phyloP scores from a whole-genome alignment of 169 alveolate genomes.

The Eimeria tenella region DNA sequence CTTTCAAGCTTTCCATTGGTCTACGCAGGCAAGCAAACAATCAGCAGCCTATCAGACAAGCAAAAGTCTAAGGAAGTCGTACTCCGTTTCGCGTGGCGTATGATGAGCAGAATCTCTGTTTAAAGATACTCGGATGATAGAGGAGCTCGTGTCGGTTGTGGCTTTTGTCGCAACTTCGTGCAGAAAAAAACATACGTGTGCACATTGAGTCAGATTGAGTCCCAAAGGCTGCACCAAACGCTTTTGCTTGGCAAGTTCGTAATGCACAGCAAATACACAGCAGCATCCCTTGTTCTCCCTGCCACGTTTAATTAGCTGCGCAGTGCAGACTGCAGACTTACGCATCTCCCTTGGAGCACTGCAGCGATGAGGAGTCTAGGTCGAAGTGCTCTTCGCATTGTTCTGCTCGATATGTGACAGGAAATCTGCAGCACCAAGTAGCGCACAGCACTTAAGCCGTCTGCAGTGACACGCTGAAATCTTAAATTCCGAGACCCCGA shows the following conservation, averaged over 20 bases:
- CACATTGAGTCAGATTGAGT: too few relatives aligned
- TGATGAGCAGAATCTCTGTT: slow-evolving; percentile 84
- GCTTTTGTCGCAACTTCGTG: slow-evolving; percentile 75
- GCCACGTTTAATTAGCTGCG: too few relatives aligned
- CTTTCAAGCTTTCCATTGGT: too few relatives aligned
- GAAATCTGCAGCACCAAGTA: slow-evolving; percentile 18
- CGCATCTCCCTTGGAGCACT: slow-evolving; percentile 80
- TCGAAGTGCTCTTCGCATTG: slow-evolving; percentile 81
- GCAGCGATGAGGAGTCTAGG: slow-evolving; percentile 55
- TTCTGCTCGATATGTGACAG: slow-evolving; percentile 78
- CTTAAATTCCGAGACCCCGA: not conserved
- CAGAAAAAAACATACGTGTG: not conserved
- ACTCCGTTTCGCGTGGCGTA: slow-evolving; percentile 67
- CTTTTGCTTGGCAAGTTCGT: too few relatives aligned
- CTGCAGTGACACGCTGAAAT: not conserved
- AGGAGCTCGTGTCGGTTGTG: slow-evolving; percentile 81
- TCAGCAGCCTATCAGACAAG: not conserved
- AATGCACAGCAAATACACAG: not conserved
- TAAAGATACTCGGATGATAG: slow-evolving; percentile 79
- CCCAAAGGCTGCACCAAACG: too few relatives aligned
- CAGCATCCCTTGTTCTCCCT: too few relatives aligned
- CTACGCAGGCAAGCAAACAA: too few relatives aligned
- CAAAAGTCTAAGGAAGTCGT: not conserved
- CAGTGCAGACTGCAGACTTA: not conserved
- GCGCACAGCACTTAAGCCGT: not conserved